Base-by-base conservation (phyloP, 768 basidiomycete species). In the Podaxis sp. region DNA sequence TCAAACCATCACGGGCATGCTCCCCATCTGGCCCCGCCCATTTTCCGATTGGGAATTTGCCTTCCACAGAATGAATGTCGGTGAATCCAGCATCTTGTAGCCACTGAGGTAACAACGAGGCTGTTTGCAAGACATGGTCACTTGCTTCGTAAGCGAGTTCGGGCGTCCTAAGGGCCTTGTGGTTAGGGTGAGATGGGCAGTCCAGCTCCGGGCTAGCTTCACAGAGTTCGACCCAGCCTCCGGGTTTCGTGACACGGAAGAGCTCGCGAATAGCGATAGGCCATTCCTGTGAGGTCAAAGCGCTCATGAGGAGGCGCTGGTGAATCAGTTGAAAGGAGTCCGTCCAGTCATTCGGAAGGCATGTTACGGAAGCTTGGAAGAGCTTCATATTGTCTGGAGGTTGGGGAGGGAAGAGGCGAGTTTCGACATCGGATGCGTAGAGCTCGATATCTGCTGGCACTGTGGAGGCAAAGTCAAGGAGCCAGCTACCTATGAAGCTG, bases 361-460 rank as follows among this genome's bases (percentile, higher is more conserved):
- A 50, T 21, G 55, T 56, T 11, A 52, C 59, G 9, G 59, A 55
- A 9, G 42, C 53, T 14, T 50, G 47, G 27, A 51, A 63, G 37
- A 63, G 60, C n/a, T 55, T 60, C 44, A 63, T 38, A 11, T 63
- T 63, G 1, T 35, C 10, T 4, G 48, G 62, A 16, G 55, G 55
- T 35, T 63, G 46, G 16, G 35, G 50, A 3, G 68, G 67, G 59
- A 70, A 70, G 37, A 67, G 62, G 10, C 66, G 59, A 3, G 62
- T 61, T 36, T 65, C 62, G 40, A 67, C 64, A 59, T 70, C 69
- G 40, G 68, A 52, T 28, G 65, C 66, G 28, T 64, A 62, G 18
- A 67, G 53, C n/a, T 63, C 59, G 2, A 66, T 57, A n/a, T 46
- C 50, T 32, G 36, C 42, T 14, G 62, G 37, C 14, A 64, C 16